Evolutionary conservation across 495 filamentous ascomycete genomes (phyloP).

Genomic region (Mycothermus thermophilus): DNA sequence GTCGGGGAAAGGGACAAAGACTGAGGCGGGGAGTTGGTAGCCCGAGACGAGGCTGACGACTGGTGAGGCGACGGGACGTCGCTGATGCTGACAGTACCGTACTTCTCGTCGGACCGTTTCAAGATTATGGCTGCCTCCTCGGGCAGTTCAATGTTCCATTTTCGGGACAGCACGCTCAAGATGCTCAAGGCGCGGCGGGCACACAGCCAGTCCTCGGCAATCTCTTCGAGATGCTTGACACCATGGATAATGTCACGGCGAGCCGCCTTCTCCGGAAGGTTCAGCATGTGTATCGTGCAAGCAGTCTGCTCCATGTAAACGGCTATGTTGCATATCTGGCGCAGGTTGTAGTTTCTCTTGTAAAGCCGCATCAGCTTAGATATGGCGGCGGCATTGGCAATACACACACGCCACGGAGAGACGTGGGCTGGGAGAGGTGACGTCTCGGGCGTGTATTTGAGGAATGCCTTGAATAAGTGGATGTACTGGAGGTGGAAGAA

Average conservation of each 20-base stretch:
- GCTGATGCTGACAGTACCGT: slow-evolving; percentile 38
- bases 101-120: slow-evolving; percentile 45
- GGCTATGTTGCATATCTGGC: slow-evolving; percentile 88
- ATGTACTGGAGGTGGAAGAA: slow-evolving; percentile 94
- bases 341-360: slow-evolving; percentile 77
- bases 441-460: slow-evolving; percentile 68
- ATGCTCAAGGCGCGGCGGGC: slow-evolving; percentile 76
- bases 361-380: slow-evolving; percentile 88
- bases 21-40: too few relatives aligned
- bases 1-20: too few relatives aligned
- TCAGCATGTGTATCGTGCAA: slow-evolving; percentile 87
- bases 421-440: slow-evolving; percentile 80
- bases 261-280: slow-evolving; percentile 79
- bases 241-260: slow-evolving; percentile 79
- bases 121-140: slow-evolving; percentile 66
- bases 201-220: slow-evolving; percentile 87
- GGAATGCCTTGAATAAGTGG: slow-evolving; percentile 90
- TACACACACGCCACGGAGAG: slow-evolving; percentile 81
- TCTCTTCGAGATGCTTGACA: slow-evolving; percentile 87
- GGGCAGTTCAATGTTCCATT: slow-evolving; percentile 80
- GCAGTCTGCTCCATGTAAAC: slow-evolving; percentile 92
- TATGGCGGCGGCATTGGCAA: slow-evolving; percentile 72
- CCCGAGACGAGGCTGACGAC: too few relatives aligned
- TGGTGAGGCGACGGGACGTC: slow-evolving; percentile 44
- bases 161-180: slow-evolving; percentile 66